phyloP scores from a whole-genome alignment of 2,329 filamentous ascomycete species.

The Pezicula rhizophila region DNA sequence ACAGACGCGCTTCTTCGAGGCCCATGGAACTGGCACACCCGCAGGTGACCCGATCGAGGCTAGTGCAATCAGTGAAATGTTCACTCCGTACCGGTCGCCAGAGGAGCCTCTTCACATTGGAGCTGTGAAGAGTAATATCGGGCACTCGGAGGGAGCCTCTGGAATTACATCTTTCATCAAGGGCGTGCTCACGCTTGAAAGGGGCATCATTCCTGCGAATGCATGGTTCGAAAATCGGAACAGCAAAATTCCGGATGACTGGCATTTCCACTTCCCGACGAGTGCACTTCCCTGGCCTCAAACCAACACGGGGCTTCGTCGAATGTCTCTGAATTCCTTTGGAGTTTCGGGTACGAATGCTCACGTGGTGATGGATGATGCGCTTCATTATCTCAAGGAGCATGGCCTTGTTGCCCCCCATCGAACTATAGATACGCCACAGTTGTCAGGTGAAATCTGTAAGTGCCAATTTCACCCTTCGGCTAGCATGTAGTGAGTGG shows the following conservation, averaged over 20 bases:
- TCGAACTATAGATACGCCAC: too few relatives aligned
- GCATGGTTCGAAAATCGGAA: slow-evolving; percentile 24
- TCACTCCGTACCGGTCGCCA: background rate
- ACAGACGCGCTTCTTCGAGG: slow-evolving; percentile 2
- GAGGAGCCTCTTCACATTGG: slow-evolving; percentile 12
- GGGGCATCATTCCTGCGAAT: slow-evolving; percentile 12
- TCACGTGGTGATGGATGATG: too few relatives aligned
- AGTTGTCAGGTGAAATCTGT: background rate
- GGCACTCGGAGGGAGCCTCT: slow-evolving; percentile 38
- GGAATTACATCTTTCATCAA: slow-evolving; percentile 45
- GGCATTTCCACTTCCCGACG: slow-evolving; percentile 23
- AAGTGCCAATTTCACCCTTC: background rate
- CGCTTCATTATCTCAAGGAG: too few relatives aligned
- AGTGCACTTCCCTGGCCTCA: slow-evolving; percentile 7
- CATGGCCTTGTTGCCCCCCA: too few relatives aligned
- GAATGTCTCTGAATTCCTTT: slow-evolving; percentile 19
- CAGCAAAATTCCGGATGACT: slow-evolving; percentile 30
- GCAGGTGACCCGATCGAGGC: slow-evolving; percentile 7
- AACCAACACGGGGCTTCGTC: slow-evolving; percentile 1
- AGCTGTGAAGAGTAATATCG: slow-evolving; percentile 32
- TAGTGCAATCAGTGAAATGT: background rate
- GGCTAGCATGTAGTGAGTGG: background rate
- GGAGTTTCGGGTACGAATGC: slow-evolving; percentile 36
- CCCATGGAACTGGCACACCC: slow-evolving; percentile 6
- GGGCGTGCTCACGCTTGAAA: slow-evolving; percentile 12